phyloP scores from a whole-genome alignment of 2,329 filamentous ascomycete species.

The Scedosporium dehoogii region DNA sequence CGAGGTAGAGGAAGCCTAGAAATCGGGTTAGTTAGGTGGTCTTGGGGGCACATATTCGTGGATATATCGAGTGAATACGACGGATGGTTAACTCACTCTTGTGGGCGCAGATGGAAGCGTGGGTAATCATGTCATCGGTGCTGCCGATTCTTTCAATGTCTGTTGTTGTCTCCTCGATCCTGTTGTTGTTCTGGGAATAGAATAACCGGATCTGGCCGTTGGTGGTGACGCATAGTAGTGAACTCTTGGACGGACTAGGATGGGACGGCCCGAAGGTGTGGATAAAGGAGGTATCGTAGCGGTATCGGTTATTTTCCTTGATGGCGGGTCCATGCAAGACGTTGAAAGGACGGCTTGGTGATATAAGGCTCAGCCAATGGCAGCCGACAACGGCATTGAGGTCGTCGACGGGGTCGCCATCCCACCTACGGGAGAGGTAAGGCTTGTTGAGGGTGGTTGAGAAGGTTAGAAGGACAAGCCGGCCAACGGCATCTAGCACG shows the following conservation, averaged over 20 bases:
- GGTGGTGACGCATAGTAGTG: constrained; percentile 66
- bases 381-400: constrained; percentile 70
- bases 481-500: constrained; percentile 68
- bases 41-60: not conserved
- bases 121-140: constrained; percentile 67
- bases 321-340: constrained; percentile 50
- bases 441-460: constrained; percentile 65
- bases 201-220: constrained; percentile 66
- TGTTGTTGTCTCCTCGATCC: constrained; percentile 61
- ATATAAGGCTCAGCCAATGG: constrained; percentile 67
- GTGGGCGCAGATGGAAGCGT: constrained; percentile 66
- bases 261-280: constrained; percentile 64
- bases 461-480: constrained; percentile 65
- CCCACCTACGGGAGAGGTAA: constrained; percentile 48
- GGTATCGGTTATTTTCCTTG: constrained; percentile 54
- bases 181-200: constrained; percentile 64
- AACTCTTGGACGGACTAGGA: constrained; percentile 59
- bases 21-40: not conserved
- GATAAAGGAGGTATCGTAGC: constrained; percentile 57
- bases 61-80: not conserved
- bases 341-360: constrained; percentile 34
- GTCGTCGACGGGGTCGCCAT: constrained; percentile 63
- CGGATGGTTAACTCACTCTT: constrained; percentile 44
- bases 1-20: constrained; percentile 29
- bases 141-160: constrained; percentile 65